Evolutionary conservation across 2,329 filamentous ascomycete species (phyloP).

Genomic region (Pestalotiopsis sp.): DNA sequence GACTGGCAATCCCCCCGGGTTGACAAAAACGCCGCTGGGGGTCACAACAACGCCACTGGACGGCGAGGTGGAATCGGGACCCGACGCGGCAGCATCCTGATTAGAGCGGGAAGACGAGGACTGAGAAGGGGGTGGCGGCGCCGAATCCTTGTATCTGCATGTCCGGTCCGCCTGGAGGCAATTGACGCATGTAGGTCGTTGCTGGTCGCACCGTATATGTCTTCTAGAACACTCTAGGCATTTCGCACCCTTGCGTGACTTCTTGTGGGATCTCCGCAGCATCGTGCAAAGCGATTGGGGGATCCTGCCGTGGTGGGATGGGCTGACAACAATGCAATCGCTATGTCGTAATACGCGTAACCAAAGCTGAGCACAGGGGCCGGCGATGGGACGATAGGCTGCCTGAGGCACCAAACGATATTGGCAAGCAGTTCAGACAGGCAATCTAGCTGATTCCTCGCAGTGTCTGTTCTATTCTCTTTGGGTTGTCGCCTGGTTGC

Average conservation of each 20-base stretch:
- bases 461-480: no score
- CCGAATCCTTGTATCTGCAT: neutral
- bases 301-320: no score
- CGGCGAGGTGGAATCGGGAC: neutral
- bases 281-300: neutral
- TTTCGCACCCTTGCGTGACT: slow-evolving; percentile 11
- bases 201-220: slow-evolving; percentile 13
- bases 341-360: no score
- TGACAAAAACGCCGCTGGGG: neutral
- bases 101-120: no score
- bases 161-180: slow-evolving; percentile 9
- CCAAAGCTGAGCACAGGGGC: no score
- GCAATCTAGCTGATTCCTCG: no score
- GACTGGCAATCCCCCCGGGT: neutral
- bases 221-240: slow-evolving; percentile 11
- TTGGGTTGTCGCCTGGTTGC: no score
- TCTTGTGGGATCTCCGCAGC: slow-evolving; percentile 12
- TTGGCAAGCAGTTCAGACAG: no score
- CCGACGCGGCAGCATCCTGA: no score
- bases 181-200: slow-evolving; percentile 5
- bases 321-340: neutral
- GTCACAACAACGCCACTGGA: neutral
- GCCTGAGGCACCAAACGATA: no score
- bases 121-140: neutral
- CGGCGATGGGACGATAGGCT: no score